phyloP scores from a whole-genome alignment of 2,329 filamentous ascomycete genomes.

The Aspergillus pseudonomiae region DNA sequence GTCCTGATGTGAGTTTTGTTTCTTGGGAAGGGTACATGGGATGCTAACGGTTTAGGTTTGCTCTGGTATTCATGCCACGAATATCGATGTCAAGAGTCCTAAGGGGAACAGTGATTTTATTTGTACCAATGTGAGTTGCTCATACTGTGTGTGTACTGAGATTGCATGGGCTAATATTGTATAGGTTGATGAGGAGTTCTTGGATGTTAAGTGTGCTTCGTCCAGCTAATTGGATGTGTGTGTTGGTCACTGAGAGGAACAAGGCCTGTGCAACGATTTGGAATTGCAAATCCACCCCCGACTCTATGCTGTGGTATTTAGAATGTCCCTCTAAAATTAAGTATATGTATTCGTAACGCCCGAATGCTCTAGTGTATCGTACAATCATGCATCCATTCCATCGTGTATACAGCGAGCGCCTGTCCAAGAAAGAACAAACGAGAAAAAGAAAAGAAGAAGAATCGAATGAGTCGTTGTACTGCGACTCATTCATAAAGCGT shows the following conservation, averaged over 20 bases:
- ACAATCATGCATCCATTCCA: slow-evolving; percentile 12
- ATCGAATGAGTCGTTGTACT: neutral
- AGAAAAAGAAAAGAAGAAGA: slow-evolving; percentile 3
- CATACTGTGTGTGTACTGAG: neutral
- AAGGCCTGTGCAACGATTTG: neutral
- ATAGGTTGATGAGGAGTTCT: slow-evolving; percentile 34
- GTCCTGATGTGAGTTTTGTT: slow-evolving; percentile 47
- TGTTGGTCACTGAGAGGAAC: neutral
- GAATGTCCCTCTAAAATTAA: neutral
- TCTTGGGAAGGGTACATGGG: neutral
- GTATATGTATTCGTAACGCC: neutral
- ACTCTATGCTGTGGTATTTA: neutral
- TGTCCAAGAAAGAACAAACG: slow-evolving; percentile 3
- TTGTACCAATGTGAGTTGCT: slow-evolving; percentile 47
- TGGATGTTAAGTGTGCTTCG: slow-evolving; percentile 41
- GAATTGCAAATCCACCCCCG: neutral
- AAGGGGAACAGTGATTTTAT: slow-evolving; percentile 47
- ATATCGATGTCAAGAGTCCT: slow-evolving; percentile 54
- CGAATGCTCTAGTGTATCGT: neutral
- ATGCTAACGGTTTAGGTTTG: slow-evolving; percentile 30
- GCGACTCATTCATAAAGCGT: slow-evolving; percentile 8
- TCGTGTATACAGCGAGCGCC: slow-evolving; percentile 4
- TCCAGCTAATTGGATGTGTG: slow-evolving; percentile 14
- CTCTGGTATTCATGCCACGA: slow-evolving; percentile 52
- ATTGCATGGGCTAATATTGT: neutral